Evolutionary conservation across 129 eudicot species (phyloP).

Genomic region (Helianthus tuberosus): DNA sequence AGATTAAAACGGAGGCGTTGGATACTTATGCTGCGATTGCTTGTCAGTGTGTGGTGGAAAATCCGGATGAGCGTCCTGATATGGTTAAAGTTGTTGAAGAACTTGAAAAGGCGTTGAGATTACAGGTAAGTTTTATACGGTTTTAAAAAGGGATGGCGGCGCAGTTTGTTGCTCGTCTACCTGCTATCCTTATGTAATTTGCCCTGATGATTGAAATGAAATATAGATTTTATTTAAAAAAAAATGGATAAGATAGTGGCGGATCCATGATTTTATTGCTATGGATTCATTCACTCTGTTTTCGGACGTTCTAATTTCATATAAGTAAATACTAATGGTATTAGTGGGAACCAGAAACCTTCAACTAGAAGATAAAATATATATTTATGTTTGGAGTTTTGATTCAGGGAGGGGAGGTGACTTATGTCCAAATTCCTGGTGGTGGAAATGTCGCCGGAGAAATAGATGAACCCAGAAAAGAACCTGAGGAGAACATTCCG

Average conservation of each 20-base stretch:
- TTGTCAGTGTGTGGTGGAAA: slow-evolving; percentile 19
- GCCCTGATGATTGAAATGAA: too few relatives aligned
- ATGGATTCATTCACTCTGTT: too few relatives aligned
- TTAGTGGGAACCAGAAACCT: too few relatives aligned
- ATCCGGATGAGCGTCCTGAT: slow-evolving; percentile 32
- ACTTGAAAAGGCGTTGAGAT: slow-evolving; percentile 39
- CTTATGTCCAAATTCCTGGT: slow-evolving; percentile 15
- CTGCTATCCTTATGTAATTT: too few relatives aligned
- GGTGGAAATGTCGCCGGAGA: neutral
- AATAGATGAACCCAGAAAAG: neutral
- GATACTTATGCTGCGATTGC: slow-evolving; percentile 35
- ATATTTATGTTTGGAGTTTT: slow-evolving; percentile 10
- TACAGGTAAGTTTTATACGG: slow-evolving; percentile 20
- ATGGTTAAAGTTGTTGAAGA: slow-evolving; percentile 31
- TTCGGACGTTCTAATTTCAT: too few relatives aligned
- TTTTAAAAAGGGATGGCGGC: too few relatives aligned
- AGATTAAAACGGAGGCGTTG: slow-evolving; percentile 30
- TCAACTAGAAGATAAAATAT: too few relatives aligned
- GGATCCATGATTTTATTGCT: too few relatives aligned
- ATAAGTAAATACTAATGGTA: too few relatives aligned
- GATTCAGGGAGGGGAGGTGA: slow-evolving; percentile 36
- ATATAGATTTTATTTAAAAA: too few relatives aligned
- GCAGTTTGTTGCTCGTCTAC: too few relatives aligned
- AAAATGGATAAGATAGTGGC: too few relatives aligned
- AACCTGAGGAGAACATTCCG: neutral